These are phyloP conservation scores for Backusella tarrabulga DNA, from an alignment of 192 early-diverging fungal species.

Conservation along the genomic window DNA sequence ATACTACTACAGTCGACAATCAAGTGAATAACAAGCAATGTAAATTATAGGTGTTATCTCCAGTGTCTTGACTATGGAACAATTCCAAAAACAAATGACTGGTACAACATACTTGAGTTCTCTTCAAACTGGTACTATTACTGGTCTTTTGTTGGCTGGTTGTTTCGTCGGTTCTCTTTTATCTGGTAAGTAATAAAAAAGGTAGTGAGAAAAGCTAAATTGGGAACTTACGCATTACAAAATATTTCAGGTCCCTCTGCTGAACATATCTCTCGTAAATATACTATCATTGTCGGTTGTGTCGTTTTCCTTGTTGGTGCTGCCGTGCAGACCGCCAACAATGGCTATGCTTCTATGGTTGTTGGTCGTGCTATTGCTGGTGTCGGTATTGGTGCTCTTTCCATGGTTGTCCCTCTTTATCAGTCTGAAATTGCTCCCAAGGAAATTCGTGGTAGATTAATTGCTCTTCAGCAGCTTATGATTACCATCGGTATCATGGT, in stretches of 20 bases:
- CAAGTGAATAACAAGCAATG: too few species aligned
- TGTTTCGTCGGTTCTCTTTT: conserved; percentile 69
- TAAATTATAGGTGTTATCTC: conserved; percentile 47
- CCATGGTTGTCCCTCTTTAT: conserved; percentile 19
- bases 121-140: conserved; percentile 36
- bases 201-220: neutral
- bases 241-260: conserved; percentile 2
- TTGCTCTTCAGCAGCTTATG: conserved; percentile 85
- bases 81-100: conserved; percentile 24
- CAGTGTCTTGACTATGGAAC: conserved; percentile 58
- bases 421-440: conserved; percentile 75
- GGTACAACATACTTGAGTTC: neutral
- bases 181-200: conserved; percentile 39
- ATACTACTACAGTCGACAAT: too few species aligned
- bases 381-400: conserved; percentile 35
- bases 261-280: conserved; percentile 54
- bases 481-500: conserved; percentile 84
- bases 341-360: conserved; percentile 57
- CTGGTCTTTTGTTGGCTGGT: conserved; percentile 63
- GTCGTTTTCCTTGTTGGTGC: conserved; percentile 72
- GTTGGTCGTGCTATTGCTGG: conserved; percentile 79
- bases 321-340: conserved; percentile 64
- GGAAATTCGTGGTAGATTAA: conserved; percentile 81
- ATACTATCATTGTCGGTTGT: conserved; percentile 62
- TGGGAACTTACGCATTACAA: neutral